Evolutionary conservation across 805 yeast genomes (phyloP).

Genomic region (Starmerella kuoi): DNA sequence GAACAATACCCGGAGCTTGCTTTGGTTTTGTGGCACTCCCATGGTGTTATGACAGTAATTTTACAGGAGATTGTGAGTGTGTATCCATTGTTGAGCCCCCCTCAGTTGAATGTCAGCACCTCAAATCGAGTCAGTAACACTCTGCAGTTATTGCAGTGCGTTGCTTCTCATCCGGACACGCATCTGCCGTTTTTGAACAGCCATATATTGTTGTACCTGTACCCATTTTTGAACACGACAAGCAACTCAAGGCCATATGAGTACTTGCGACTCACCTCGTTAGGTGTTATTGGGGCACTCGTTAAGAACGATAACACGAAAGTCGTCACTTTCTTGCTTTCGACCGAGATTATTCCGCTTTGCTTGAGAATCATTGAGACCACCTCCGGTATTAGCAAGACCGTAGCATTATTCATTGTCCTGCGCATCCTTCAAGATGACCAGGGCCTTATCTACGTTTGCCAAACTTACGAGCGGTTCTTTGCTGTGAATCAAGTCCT

Average conservation of each 20-base stretch:
- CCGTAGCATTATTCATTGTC: conserved; percentile 92
- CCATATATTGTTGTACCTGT: conserved; percentile 80
- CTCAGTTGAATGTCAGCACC: conserved; percentile 68
- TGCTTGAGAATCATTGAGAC: conserved; percentile 92
- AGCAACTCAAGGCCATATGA: conserved; percentile 89
- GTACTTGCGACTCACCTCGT: conserved; percentile 78
- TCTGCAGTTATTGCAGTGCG: conserved; percentile 85
- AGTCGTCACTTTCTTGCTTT: conserved; percentile 76
- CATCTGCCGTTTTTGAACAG: conserved; percentile 75
- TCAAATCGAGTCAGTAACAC: conserved; percentile 94
- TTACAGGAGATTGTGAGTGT: conserved; percentile 82
- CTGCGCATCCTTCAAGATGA: conserved; percentile 89
- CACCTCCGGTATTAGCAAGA: conserved; percentile 83
- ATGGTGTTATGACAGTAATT: conserved; percentile 88
- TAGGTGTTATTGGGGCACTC: conserved; percentile 93
- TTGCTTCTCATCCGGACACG: conserved; percentile 89
- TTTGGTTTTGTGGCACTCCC: conserved; percentile 84
- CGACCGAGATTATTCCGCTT: conserved; percentile 94
- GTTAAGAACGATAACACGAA: conserved; percentile 94
- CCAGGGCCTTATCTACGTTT: conserved; percentile 77
- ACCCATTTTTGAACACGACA: conserved; percentile 86
- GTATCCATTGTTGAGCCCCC: conserved; percentile 81
- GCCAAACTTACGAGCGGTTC: conserved; percentile 90
- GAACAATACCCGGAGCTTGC: conserved; percentile 93
- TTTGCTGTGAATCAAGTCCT: conserved; percentile 87